Evolutionary conservation across 2,329 filamentous ascomycete species (phyloP).

Genomic region (Sporothrix variecibatus): DNA sequence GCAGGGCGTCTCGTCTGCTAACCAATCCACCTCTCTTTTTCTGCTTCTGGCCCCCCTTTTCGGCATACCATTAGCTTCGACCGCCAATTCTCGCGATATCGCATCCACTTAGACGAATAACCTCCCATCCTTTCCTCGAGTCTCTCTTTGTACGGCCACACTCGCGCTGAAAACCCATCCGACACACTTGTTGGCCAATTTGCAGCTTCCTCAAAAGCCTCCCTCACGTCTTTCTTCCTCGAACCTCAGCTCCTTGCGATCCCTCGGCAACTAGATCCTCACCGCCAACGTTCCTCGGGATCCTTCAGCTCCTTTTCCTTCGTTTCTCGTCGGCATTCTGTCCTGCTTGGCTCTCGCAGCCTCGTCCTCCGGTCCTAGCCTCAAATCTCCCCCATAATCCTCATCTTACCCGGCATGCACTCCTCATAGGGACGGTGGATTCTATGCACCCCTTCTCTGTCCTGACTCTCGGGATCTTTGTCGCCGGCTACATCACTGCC

Average conservation of each 20-base stretch:
- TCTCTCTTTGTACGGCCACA: not conserved
- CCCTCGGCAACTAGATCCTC: not conserved
- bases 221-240: too few species aligned
- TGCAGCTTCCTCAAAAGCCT: not conserved
- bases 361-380: not conserved
- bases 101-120: not conserved
- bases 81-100: conserved; percentile 1
- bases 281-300: not conserved
- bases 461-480: conserved; percentile 95
- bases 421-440: conserved; percentile 46
- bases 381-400: not conserved
- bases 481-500: conserved; percentile 98
- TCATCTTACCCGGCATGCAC: conserved; percentile 45
- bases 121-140: not conserved
- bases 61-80: not conserved
- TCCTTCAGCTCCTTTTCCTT: not conserved
- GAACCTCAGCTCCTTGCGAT: not conserved
- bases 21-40: not conserved
- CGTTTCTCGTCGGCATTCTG: not conserved
- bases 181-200: not conserved
- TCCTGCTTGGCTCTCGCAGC: not conserved
- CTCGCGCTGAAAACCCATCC: not conserved
- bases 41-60: not conserved
- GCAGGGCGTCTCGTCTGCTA: conserved; percentile 5
- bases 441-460: conserved; percentile 98